Conservation (phyloP, 129 eudicot genomes). For the Flaveria linearis region DNA sequence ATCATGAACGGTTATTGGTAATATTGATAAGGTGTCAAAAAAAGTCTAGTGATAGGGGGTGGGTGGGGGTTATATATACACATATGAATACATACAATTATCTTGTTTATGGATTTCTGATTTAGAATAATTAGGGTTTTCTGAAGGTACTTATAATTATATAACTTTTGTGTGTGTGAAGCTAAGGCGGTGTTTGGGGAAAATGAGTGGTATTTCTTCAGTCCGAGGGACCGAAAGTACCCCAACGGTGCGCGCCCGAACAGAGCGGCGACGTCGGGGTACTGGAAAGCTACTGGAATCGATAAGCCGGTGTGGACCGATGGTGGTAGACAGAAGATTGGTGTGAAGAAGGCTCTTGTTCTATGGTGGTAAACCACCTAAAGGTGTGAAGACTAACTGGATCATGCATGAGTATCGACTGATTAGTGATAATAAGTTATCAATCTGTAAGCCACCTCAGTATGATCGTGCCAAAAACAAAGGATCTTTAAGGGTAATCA, state of each 20-base stretch:
- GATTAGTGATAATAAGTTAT: slow-evolving; percentile 41
- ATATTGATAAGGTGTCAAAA: too few species aligned
- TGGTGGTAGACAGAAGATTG: slow-evolving; percentile 78
- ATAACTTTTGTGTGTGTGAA: slow-evolving; percentile 13
- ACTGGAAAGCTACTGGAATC: slow-evolving; percentile 92
- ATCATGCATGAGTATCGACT: slow-evolving; percentile 93
- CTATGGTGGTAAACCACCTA: slow-evolving; percentile 91
- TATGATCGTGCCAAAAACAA: slow-evolving; percentile 57
- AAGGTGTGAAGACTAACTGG: slow-evolving; percentile 89
- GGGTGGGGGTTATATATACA: neutral
- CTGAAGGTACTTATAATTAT: neutral
- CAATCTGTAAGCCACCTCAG: slow-evolving; percentile 57
- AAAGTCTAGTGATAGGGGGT: too few species aligned
- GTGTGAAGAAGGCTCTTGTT: slow-evolving; percentile 83
- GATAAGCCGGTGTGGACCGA: slow-evolving; percentile 77
- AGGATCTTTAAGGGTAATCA: slow-evolving; percentile 73
- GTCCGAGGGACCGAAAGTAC: slow-evolving; percentile 87
- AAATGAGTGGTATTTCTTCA: slow-evolving; percentile 91
- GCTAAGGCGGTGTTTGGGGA: slow-evolving; percentile 90
- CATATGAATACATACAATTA: neutral
- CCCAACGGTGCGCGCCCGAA: slow-evolving; percentile 95
- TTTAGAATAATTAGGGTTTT: slow-evolving; percentile 27
- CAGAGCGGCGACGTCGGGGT: slow-evolving; percentile 89
- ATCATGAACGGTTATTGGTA: too few species aligned
- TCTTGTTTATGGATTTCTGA: neutral